These are phyloP conservation scores for Chamaecyparis obtusa DNA, from an alignment of 75 land plant species.

Conservation along the genomic window DNA sequence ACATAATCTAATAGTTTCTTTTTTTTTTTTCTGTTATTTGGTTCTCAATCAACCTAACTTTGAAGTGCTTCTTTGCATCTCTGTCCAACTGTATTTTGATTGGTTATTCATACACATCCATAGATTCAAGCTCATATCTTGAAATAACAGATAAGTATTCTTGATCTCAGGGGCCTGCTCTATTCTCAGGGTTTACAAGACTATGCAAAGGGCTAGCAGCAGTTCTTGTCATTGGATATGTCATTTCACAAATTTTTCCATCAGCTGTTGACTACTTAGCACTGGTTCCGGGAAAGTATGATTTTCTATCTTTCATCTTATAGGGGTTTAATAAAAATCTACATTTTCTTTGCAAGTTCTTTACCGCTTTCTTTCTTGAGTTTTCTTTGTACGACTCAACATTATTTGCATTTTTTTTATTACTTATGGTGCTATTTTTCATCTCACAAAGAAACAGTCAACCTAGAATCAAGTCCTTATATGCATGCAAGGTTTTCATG, in stretches of 20 bases:
- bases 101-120: background rate
- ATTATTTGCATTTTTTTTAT: background rate
- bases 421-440: background rate
- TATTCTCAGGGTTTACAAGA: conserved; percentile 58
- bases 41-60: background rate
- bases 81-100: background rate
- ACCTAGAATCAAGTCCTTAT: background rate
- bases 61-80: background rate
- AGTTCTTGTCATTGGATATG: conserved; percentile 67
- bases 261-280: conserved; percentile 58
- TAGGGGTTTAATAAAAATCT: background rate
- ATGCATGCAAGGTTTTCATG: background rate
- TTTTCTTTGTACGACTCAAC: background rate
- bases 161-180: background rate
- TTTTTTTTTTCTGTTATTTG: background rate
- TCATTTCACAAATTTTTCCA: conserved; percentile 53
- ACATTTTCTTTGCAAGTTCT: background rate
- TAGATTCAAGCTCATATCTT: background rate
- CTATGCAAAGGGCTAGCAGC: conserved; percentile 85
- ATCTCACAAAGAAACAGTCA: background rate
- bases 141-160: background rate
- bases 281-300: conserved; percentile 86
- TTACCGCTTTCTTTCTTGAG: background rate
- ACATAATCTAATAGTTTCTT: background rate
- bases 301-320: background rate